Base-by-base conservation (phyloP, 2,329 filamentous ascomycete species). In the Fusarium pilosicola region DNA sequence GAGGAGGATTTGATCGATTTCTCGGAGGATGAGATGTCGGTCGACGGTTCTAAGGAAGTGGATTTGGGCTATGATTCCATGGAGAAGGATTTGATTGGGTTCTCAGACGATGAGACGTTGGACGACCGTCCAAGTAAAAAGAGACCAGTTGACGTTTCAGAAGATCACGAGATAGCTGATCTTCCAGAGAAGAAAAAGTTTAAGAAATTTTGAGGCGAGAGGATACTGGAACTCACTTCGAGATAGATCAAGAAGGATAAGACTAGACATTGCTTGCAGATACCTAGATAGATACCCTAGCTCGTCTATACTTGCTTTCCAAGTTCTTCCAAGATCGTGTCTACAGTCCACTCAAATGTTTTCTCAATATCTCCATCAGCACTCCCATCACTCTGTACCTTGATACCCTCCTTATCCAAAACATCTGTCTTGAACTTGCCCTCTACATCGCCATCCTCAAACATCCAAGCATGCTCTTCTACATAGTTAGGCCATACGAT, bases 401-500 rank as follows among this genome's bases (percentile, higher is more conserved):
- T 76, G 48, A 90, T 88, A 28, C 81, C 82, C 74, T 84, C 83
- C 63, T 79, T 79, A 30, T 74, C 70, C 74, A 89, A 80, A 54
- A 86, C 84, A 1, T 84, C 82, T 24, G 83, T 79, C 45, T 88
- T 85, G 15, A 91, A 79, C 52, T 82, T 78, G 0, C 88, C 88
- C 75, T 93, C 88, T 1, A 94, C 93, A 79, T 95, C 85, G 0
- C 89, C 92, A 13, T 85, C 83, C 73, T 91, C 83, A 79, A 98
- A 96, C 81, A 99, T 85, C 87, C 94, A 97, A 28, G 86, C 85
- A 83, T 98, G 95, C 77, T 94, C 90, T 60, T 88, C 86, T 7
- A 93, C 93, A 82, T 98, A 98, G 77, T 97, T 96, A 7, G 96
- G 96, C 96, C 96, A 99, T 9, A 99, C 96, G 62, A 99, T 89